Evolutionary conservation across 129 eudicot genomes (phyloP).

Genomic region (Pittosporum tobira): DNA sequence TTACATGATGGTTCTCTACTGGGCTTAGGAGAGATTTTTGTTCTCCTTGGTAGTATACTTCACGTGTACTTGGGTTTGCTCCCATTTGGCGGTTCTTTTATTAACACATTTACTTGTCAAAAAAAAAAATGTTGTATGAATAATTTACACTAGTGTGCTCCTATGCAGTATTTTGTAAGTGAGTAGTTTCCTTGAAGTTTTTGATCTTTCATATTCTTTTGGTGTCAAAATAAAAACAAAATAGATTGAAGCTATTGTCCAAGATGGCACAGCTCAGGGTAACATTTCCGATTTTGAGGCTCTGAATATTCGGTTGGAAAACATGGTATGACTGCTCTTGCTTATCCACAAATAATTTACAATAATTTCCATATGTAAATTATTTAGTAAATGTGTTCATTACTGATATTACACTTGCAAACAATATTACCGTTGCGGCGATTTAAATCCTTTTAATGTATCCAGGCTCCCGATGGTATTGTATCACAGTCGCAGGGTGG

Average conservation of each 20-base stretch:
- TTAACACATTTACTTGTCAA: too few species aligned
- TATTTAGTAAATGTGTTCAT: not conserved
- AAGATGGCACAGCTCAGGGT: conserved; percentile 61
- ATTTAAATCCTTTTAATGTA: conserved; percentile 2
- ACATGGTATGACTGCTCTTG: conserved; percentile 39
- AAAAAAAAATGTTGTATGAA: too few species aligned
- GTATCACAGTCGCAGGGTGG: conserved; percentile 40
- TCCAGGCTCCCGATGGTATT: conserved; percentile 30
- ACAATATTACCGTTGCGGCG: too few species aligned
- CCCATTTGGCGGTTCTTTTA: too few species aligned
- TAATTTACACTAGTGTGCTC: not conserved
- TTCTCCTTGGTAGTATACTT: too few species aligned
- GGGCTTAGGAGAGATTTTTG: too few species aligned
- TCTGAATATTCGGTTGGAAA: conserved; percentile 56
- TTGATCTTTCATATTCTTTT: conserved; percentile 9
- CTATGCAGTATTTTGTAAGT: not conserved
- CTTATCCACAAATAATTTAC: not conserved
- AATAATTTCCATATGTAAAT: not conserved
- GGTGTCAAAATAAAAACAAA: conserved; percentile 15
- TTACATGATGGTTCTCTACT: too few species aligned
- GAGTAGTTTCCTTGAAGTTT: not conserved
- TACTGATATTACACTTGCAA: not conserved
- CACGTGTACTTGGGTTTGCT: too few species aligned
- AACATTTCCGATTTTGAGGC: conserved; percentile 60
- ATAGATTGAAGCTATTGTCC: conserved; percentile 80